Percentiles rank a stretch among this genome's conserved stretches.
These are phyloP conservation scores for Quercus aquifolioides DNA, from an alignment of 306 rosid genomes.

Conservation along the genomic window DNA sequence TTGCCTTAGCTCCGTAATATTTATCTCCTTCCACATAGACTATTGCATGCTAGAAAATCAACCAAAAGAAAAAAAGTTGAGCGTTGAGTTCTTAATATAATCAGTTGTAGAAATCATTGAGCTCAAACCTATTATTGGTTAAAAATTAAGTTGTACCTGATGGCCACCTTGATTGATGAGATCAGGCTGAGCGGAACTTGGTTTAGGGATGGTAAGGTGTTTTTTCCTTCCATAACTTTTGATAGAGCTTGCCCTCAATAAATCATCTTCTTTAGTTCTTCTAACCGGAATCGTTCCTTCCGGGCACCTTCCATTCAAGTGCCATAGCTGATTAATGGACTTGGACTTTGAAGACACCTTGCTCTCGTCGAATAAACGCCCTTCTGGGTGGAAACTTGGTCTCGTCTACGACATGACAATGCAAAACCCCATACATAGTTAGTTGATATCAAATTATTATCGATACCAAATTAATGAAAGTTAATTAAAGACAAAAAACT, in stretches of 20 bases:
- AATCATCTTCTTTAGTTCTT: conserved; percentile 43
- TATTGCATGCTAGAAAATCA: conserved; percentile 49
- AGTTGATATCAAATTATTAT: too few species aligned
- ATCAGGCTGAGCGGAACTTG: conserved; percentile 45
- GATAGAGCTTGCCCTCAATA: conserved; percentile 47
- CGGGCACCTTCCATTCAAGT: conserved; percentile 43
- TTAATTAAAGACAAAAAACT: not conserved
- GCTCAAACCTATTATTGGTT: too few species aligned
- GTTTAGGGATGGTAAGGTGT: conserved; percentile 37
- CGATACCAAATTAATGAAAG: not conserved
- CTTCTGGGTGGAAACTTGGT: conserved; percentile 41
- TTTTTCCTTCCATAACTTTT: conserved; percentile 52
- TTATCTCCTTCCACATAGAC: conserved; percentile 51
- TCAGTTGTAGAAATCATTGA: too few species aligned
- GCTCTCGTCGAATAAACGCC: conserved; percentile 34
- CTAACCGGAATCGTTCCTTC: conserved; percentile 54
- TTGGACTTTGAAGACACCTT: conserved; percentile 34
- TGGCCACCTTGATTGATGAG: conserved; percentile 47
- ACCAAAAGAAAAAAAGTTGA: conserved; percentile 5
- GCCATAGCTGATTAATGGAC: conserved; percentile 44
- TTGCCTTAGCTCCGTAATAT: conserved; percentile 56
- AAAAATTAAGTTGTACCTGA: conserved; percentile 36
- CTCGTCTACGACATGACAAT: conserved; percentile 19
- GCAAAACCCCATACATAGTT: too few species aligned
- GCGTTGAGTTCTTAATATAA: too few species aligned